Evolutionary conservation across 352 stramenopile genomes (phyloP).

Genomic region (Phytopythium vexans): DNA sequence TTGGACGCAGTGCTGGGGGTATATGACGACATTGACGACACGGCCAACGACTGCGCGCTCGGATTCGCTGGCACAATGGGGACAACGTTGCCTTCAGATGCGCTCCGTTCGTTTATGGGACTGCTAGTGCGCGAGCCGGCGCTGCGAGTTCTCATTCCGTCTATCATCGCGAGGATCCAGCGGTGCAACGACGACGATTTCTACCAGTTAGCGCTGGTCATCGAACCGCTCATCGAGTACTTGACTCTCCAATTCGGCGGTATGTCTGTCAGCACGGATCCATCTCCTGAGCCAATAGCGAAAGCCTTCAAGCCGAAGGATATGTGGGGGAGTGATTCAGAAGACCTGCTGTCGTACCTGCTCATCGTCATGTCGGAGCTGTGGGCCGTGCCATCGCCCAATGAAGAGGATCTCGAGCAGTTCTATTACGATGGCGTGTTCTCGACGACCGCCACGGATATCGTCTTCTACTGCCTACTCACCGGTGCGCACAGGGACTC

Average conservation of each 20-base stretch:
- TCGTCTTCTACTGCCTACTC: constrained; percentile 24
- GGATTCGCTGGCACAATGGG: constrained; percentile 8
- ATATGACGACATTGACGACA: constrained; percentile 29
- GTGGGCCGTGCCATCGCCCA: constrained; percentile 21
- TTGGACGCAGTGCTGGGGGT: constrained; percentile 23
- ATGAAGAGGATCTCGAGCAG: constrained; percentile 10
- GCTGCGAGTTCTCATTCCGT: constrained; percentile 22
- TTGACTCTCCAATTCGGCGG: background rate
- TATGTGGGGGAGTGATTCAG: background rate
- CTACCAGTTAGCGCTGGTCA: constrained; percentile 23
- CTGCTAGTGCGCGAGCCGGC: constrained; percentile 25
- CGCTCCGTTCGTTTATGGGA: constrained; percentile 30
- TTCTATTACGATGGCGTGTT: constrained; percentile 20
- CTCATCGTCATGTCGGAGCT: constrained; percentile 25
- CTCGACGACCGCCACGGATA: constrained; percentile 6
- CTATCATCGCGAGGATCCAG: constrained; percentile 26
- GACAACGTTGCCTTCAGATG: constrained; percentile 7
- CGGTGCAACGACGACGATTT: constrained; percentile 30
- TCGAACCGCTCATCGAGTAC: constrained; percentile 11
- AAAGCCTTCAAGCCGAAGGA: background rate
- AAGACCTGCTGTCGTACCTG: constrained; percentile 11
- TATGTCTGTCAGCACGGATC: background rate
- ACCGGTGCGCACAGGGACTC: constrained; percentile 16
- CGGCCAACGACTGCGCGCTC: constrained; percentile 14
- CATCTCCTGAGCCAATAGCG: background rate